Percentiles rank a stretch among this genome's conserved stretches.
Conservation (phyloP, 2,329 filamentous ascomycete genomes). For the Trichoderma sp. region DNA sequence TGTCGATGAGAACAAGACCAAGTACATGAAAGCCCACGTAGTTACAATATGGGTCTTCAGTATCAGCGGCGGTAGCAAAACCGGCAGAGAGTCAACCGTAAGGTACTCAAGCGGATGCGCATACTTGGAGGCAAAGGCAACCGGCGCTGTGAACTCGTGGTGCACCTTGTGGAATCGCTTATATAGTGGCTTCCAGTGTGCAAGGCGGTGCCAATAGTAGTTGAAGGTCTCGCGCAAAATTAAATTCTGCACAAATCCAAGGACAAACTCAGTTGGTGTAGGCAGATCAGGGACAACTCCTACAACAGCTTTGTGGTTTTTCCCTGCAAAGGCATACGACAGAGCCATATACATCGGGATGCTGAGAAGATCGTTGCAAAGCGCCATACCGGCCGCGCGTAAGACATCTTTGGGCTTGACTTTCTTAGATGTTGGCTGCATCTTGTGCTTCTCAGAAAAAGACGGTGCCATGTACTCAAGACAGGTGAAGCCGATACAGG, state of each 20-base stretch:
- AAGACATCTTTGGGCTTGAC: constrained; percentile 46
- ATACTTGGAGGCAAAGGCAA: constrained; percentile 57
- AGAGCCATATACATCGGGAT: neutral
- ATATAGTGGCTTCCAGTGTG: constrained; percentile 53
- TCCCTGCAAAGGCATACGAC: neutral
- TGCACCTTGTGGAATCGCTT: constrained; percentile 55
- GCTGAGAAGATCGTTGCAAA: neutral
- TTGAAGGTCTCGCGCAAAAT: constrained; percentile 52
- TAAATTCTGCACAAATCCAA: constrained; percentile 44
- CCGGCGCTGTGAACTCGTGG: constrained; percentile 56
- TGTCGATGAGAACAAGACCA: constrained; percentile 51
- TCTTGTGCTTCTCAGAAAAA: constrained; percentile 54
- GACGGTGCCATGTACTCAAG: constrained; percentile 46
- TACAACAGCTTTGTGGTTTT: neutral
- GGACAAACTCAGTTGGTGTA: constrained; percentile 36
- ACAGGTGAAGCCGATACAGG: constrained; percentile 42
- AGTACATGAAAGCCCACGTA: constrained; percentile 50
- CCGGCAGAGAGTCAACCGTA: constrained; percentile 54
- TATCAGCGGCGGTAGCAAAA: constrained; percentile 50
- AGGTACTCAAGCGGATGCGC: constrained; percentile 59
- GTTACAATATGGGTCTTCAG: constrained; percentile 52
- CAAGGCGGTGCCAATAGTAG: constrained; percentile 56
- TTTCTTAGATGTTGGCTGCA: constrained; percentile 53
- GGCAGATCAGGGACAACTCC: constrained; percentile 37
- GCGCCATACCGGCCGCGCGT: neutral